Evolutionary conservation across 768 basidiomycete species (phyloP).

Genomic region (Amanita rubescens): DNA sequence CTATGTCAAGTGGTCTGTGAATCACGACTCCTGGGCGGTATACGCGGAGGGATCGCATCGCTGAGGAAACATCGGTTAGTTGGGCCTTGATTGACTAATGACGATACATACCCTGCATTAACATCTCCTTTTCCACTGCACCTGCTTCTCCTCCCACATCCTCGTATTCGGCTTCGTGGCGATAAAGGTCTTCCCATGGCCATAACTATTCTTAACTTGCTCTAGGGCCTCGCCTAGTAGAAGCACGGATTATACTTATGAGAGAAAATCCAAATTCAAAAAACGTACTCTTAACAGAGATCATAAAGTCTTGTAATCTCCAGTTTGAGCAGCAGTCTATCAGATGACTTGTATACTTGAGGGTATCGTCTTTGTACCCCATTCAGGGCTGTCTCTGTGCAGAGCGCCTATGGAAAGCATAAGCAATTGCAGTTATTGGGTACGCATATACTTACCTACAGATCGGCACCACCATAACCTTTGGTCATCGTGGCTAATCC

Average conservation of each 20-base stretch:
- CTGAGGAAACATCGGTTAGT: conserved; percentile 28
- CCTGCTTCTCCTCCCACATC: conserved; percentile 67
- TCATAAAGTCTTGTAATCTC: conserved; percentile 93
- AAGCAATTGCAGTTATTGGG: not conserved
- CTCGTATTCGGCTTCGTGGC: conserved; percentile 90
- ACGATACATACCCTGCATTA: conserved; percentile 65
- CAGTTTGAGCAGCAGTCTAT: conserved; percentile 77
- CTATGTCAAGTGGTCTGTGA: conserved; percentile 81
- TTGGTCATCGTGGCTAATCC: conserved; percentile 88
- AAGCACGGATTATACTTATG: conserved; percentile 45
- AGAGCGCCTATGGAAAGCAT: conserved; percentile 60
- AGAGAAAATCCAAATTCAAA: conserved; percentile 4
- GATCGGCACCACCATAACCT: conserved; percentile 96
- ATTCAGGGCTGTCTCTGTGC: conserved; percentile 94
- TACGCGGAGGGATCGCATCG: conserved; percentile 85
- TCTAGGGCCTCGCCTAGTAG: conserved; percentile 65
- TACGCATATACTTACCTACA: conserved; percentile 57
- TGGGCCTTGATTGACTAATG: not conserved
- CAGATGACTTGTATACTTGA: conserved; percentile 90
- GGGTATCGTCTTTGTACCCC: conserved; percentile 95
- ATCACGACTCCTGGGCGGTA: conserved; percentile 85
- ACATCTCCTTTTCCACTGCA: conserved; percentile 83
- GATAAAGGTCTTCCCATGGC: conserved; percentile 76
- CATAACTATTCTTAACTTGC: conserved; percentile 64
- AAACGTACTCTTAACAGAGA: conserved; percentile 84